A percentile compares a stretch with the other conserved stretches of the same genome.
phyloP scores from a whole-genome alignment of 2,329 filamentous ascomycete genomes.

The Paraconiothyrium brasiliense region DNA sequence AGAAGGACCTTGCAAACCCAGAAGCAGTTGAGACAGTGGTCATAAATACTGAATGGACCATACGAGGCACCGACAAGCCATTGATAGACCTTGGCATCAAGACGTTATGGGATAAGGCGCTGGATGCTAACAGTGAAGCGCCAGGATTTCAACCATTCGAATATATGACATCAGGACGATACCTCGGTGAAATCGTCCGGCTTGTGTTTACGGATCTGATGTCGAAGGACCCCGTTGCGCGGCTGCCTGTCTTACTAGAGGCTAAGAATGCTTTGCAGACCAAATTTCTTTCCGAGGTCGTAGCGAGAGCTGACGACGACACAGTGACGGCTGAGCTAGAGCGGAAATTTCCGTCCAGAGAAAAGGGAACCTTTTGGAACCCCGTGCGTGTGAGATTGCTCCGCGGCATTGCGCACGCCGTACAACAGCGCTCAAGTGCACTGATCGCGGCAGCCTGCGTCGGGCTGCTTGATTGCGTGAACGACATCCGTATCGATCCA shows the following conservation, averaged over 20 bases:
- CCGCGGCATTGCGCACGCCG: constrained; percentile 73
- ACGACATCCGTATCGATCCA: constrained; percentile 64
- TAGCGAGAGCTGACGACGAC: constrained; percentile 55
- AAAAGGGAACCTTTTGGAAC: constrained; percentile 65
- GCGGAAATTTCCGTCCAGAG: constrained; percentile 63
- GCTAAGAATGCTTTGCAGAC: constrained; percentile 73
- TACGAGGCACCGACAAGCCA: constrained; percentile 76
- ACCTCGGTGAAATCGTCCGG: constrained; percentile 79
- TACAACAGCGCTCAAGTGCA: constrained; percentile 76
- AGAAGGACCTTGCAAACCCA: constrained; percentile 47
- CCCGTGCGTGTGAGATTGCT: constrained; percentile 66
- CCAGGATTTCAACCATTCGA: constrained; percentile 85
- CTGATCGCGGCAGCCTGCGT: constrained; percentile 78
- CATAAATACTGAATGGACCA: constrained; percentile 87
- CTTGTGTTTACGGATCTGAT: constrained; percentile 73
- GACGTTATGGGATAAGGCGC: constrained; percentile 73
- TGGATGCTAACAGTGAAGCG: constrained; percentile 72
- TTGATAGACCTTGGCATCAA: constrained; percentile 70
- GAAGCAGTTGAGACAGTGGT: constrained; percentile 69
- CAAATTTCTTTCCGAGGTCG: constrained; percentile 75
- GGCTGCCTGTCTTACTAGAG: constrained; percentile 65
- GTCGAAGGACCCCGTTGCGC: constrained; percentile 38
- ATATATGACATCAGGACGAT: constrained; percentile 83
- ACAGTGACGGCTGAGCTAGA: constrained; percentile 55
- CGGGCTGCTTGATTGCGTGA: constrained; percentile 73